Evolutionary conservation across 2,329 filamentous ascomycete species (phyloP), one percentile per base, ranked within the genome.

Genomic region (Penicillium expansum): DNA sequence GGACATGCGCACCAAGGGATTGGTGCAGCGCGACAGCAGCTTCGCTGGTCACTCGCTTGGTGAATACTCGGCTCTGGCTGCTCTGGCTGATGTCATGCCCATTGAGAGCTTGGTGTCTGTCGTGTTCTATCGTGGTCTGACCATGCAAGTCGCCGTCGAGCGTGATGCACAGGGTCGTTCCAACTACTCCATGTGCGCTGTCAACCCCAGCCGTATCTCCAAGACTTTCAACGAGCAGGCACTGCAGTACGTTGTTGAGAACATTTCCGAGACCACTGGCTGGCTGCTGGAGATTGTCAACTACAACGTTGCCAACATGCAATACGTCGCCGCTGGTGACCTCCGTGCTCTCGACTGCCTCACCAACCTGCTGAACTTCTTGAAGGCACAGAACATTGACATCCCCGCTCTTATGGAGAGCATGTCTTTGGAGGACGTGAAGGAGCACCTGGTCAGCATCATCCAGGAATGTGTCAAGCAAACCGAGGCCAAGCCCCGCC

Each of bases 251-350:
- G 92, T 99, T 37, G 93, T 97, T 24, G 91, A 91, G 82, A 96
- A 91, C 79, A 94, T 99, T 68, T 83, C 92, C 0, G 92, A 97
- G 75, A 88, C 91, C 74, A 97, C 94, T 6, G 88, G 88, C 59
- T 99, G 95, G 95, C 83, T 99, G 41, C 79, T 99, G 62, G 94
- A 99, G 79, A 97, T 99, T 82, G 94, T 99, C 84, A 99, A 99
- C 83, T 95, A 94, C 76, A 88, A 88, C 73, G 84, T 88, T 61
- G 83, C 84, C 63, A 87, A 88, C 76, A 83, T 85, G 84, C 85
- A 88, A 73, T 88, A 88, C 71, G 85, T 88, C 61, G 83, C 82
- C 66, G 85, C 85, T 65, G 85, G 85, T 74, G 85, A 88, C 73
- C 80, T 87, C 29, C 83, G 85, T 55, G 85, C 85, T 20, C 79